These are phyloP conservation scores for Akanthomyces muscarius DNA, from an alignment of 2,329 filamentous ascomycete genomes.

Conservation along the genomic window DNA sequence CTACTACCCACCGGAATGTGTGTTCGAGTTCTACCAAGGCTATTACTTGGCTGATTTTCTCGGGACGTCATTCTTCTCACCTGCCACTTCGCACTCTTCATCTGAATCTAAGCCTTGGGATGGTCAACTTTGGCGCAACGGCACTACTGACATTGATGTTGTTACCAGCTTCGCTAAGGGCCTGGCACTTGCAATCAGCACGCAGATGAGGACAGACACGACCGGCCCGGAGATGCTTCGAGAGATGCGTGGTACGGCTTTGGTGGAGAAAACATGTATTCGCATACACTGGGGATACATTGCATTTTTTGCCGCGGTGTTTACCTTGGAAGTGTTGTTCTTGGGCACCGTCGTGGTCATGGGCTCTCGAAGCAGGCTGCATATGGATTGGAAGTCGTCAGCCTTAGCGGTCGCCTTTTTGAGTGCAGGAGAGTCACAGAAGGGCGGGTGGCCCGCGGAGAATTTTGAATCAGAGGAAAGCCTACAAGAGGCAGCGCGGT, in stretches of 20 bases:
- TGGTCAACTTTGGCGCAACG: background rate
- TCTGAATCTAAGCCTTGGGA: background rate
- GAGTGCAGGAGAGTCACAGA: background rate
- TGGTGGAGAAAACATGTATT: slow-evolving; percentile 1
- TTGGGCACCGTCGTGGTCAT: background rate
- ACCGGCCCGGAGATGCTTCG: slow-evolving; percentile 4
- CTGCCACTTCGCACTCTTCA: too few relatives aligned
- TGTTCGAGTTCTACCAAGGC: background rate
- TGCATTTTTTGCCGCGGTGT: background rate
- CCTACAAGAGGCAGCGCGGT: background rate
- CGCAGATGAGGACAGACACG: background rate
- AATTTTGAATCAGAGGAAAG: background rate
- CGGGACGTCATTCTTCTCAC: background rate
- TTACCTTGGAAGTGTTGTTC: background rate
- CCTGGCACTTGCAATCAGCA: background rate
- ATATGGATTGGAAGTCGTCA: slow-evolving; percentile 11
- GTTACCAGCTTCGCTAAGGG: background rate
- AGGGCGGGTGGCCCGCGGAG: background rate
- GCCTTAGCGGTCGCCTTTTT: slow-evolving; percentile 5
- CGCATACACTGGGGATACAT: slow-evolving; percentile 8
- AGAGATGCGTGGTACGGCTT: background rate
- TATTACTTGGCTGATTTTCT: background rate
- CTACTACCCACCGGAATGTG: slow-evolving; percentile 4
- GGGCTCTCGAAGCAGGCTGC: background rate
- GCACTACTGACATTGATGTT: background rate